phyloP scores from a whole-genome alignment of 176 grass and related monocot genomes.

The Echinochloa phyllopogon region DNA sequence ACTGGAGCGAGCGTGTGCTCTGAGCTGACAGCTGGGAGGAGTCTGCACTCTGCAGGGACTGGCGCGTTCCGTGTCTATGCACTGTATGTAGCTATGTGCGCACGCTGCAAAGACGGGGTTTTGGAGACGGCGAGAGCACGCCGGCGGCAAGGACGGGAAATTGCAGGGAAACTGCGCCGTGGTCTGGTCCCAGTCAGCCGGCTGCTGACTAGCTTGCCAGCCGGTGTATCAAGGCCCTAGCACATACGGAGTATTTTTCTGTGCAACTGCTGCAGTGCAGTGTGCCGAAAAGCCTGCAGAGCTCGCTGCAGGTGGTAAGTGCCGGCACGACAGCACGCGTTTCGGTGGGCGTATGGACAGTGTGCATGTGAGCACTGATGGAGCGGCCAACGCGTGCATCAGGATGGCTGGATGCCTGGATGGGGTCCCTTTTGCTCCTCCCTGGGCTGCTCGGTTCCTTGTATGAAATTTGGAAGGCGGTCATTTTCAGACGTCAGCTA shows the following conservation, averaged over 20 bases:
- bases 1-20: no score
- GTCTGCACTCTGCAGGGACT: no score
- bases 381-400: neutral
- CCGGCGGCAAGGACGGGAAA: neutral
- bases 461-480: neutral
- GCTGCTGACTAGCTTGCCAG: no score
- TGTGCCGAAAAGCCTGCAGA: neutral
- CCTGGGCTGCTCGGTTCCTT: neutral
- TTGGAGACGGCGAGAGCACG: no score
- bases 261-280: neutral
- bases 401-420: no score
- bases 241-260: neutral
- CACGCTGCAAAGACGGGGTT: no score
- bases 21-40: neutral
- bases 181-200: neutral
- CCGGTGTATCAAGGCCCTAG: neutral
- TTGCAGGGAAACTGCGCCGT: neutral
- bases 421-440: neutral
- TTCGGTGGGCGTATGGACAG: neutral
- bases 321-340: neutral
- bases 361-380: neutral
- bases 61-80: neutral
- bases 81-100: no score
- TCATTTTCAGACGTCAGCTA: neutral
- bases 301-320: neutral